A percentile compares a stretch with the other conserved stretches of the same genome.
These are phyloP conservation scores for Diaporthe sp. DNA, from an alignment of 2,329 filamentous ascomycete genomes.

Conservation along the genomic window DNA sequence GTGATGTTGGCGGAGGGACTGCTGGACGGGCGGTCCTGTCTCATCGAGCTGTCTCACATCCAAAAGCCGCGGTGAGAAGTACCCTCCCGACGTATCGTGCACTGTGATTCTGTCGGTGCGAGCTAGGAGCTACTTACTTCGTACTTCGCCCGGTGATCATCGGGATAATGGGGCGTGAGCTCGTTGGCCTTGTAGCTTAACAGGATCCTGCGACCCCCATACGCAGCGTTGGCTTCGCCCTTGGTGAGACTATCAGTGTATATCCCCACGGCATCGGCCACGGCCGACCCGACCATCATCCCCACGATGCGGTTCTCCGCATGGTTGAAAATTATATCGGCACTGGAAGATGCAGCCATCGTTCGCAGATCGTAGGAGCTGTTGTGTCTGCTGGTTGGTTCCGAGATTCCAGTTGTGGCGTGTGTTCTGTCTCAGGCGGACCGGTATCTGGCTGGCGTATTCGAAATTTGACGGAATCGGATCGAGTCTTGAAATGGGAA, in stretches of 20 bases:
- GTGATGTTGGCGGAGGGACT: neutral
- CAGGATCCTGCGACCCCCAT: neutral
- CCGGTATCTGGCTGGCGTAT: neutral
- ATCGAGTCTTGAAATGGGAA: neutral
- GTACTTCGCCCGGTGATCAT: constrained; percentile 11
- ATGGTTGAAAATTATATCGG: neutral
- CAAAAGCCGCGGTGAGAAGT: neutral
- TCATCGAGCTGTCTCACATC: neutral
- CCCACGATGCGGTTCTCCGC: constrained; percentile 28
- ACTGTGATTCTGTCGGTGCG: neutral
- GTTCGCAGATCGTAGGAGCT: neutral
- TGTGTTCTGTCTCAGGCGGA: neutral
- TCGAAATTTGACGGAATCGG: neutral
- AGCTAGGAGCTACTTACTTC: neutral
- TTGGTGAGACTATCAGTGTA: neutral
- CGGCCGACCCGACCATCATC: constrained; percentile 16
- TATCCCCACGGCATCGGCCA: neutral
- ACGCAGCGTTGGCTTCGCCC: neutral
- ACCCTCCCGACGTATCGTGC: neutral
- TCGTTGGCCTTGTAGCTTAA: neutral
- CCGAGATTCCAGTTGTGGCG: no score
- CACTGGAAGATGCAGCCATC: neutral
- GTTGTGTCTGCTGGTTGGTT: neutral
- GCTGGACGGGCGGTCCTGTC: neutral
- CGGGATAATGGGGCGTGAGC: neutral